Percentiles rank a stretch among this genome's conserved stretches.
Conservation (phyloP, 1,284 basidiomycete species). For the Mycena sp. region DNA sequence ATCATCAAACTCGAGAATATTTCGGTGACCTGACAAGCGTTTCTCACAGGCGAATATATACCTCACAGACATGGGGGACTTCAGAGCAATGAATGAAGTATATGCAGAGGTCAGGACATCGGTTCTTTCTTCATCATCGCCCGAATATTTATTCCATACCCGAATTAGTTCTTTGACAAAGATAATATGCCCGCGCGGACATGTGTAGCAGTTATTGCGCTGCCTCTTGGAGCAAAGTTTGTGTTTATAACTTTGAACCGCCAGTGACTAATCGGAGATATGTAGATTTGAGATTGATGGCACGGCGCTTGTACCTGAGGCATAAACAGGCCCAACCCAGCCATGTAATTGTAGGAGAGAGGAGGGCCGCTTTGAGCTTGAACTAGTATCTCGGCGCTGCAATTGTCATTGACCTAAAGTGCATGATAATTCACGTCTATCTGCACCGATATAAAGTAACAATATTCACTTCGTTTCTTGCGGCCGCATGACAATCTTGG, state of each 20-base stretch:
- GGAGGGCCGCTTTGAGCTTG: no score
- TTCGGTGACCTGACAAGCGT: neutral
- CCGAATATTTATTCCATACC: neutral
- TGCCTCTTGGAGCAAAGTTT: conserved; percentile 52
- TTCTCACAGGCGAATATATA: conserved; percentile 57
- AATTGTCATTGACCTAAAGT: no score
- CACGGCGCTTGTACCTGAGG: conserved; percentile 65
- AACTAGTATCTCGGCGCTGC: no score
- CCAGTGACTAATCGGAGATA: neutral
- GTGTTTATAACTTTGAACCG: neutral
- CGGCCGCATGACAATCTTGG: conserved; percentile 14
- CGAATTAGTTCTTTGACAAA: conserved; percentile 58
- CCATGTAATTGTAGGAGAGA: no score
- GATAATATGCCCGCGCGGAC: conserved; percentile 68
- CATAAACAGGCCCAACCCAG: no score
- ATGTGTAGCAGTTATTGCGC: conserved; percentile 68
- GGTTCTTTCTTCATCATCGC: neutral
- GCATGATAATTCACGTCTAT: no score
- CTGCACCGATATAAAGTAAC: no score
- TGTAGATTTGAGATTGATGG: conserved; percentile 70
- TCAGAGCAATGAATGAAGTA: conserved; percentile 61
- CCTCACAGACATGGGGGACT: conserved; percentile 62
- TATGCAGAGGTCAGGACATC: conserved; percentile 53
- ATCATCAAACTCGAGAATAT: neutral
- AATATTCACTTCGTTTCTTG: conserved; percentile 12